These are phyloP conservation scores for Boletus nobilissimus DNA, from an alignment of 1,284 basidiomycete genomes.

Conservation along the genomic window DNA sequence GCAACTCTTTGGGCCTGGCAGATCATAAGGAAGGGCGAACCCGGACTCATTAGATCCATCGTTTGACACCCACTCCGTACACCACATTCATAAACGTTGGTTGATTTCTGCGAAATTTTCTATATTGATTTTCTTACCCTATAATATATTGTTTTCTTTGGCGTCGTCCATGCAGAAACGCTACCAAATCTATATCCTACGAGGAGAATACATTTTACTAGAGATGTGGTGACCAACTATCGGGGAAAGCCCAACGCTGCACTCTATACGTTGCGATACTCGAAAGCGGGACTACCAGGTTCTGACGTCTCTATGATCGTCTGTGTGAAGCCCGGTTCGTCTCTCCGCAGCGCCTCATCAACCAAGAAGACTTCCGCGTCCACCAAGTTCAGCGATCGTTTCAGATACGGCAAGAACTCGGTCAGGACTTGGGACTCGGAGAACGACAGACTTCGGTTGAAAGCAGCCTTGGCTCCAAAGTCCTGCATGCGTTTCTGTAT, in stretches of 20 bases:
- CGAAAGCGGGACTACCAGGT: conserved; percentile 87
- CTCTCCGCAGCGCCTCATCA: conserved; percentile 63
- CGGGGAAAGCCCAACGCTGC: no score
- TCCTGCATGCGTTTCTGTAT: conserved; percentile 84
- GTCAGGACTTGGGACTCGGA: conserved; percentile 83
- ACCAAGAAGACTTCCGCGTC: conserved; percentile 57
- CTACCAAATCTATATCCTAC: conserved; percentile 1
- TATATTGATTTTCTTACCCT: no score
- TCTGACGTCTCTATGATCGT: conserved; percentile 85
- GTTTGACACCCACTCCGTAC: no score
- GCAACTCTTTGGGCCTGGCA: no score
- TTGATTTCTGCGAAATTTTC: no score
- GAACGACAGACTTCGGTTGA: conserved; percentile 90
- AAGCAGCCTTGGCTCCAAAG: conserved; percentile 83
- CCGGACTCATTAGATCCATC: no score
- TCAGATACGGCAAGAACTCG: conserved; percentile 84
- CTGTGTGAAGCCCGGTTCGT: conserved; percentile 67
- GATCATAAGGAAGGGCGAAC: no score
- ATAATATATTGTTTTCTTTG: no score
- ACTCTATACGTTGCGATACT: conserved; percentile 77
- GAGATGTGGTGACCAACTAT: background rate
- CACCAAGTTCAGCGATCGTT: conserved; percentile 81
- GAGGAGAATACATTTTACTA: background rate
- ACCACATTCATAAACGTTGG: no score
- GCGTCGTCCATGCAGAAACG: background rate